Base-by-base conservation (phyloP, 2,329 filamentous ascomycete genomes). In the Fusarium sp. region DNA sequence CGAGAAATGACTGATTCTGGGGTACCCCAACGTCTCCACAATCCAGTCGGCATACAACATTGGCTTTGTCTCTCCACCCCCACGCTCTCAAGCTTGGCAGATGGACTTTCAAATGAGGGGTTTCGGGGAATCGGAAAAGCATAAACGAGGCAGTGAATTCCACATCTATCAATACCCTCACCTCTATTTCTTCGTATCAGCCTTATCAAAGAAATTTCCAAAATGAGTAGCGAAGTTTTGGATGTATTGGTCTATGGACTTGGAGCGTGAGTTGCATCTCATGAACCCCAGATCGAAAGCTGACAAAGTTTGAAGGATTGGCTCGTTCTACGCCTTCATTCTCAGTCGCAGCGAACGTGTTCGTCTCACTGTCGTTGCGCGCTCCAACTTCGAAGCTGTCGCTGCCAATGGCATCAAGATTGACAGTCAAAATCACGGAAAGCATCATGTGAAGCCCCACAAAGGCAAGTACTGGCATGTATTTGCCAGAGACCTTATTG, bases 341-440 rank as follows among this genome's bases (percentile, higher is more conserved):
- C 69, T 87, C 0, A 80, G 77, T 51, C 79, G 82, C 4, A 76
- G 74, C 30, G 64, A 78, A 4, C 75, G 79, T 26, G 80, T 85
- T 19, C 77, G 80, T n/a, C 80, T 89, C 21, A 88, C 86, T 0
- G 85, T 87, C 3, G 83, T 88, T 42, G 89, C 87, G 42, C 83
- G 87, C 23, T 88, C 86, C 1, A 89, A 89, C 72, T 89, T 86
- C 75, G 76, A 80, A 9, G 83, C 82, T 5, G 86, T 89, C 12
- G 82, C 82, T 49, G 73, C 75, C 14, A 78, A 81, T 30, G 87
- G 87, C 11, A 84, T 89, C 73, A 75, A 76, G 1, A 77, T 89
- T 36, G 80, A 78, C 7, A 88, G 86, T 38, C 81, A 83, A 12
- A 83, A 85, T 51, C 88, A 87, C 67, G 86, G 86, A 19, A 77